Evolutionary conservation across 352 stramenopile genomes (phyloP), one percentile per base, ranked within the genome.

Genomic region (Thraustotheca clavata): DNA sequence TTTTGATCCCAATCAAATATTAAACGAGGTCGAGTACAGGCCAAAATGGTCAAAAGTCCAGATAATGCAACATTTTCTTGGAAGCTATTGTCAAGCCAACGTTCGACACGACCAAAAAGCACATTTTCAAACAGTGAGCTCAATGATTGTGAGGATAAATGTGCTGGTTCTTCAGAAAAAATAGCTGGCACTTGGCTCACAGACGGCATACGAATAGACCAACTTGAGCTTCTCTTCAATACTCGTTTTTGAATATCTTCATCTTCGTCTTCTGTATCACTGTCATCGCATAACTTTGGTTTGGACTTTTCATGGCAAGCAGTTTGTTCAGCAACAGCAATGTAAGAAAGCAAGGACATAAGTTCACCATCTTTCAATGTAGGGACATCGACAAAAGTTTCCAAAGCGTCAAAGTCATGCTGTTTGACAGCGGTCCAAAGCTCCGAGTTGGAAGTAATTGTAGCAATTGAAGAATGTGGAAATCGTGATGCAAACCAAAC

Each of bases 401-500:
- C 9, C 1, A 52, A 31, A 11, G 43, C 43, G 2, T 24, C 43
- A 52, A 52, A 52, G 43, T 52, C 31, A 22, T 65, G 57, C 18
- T 24, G 14, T 33, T 65, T 52, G 38, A 65, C 47, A 1, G 57
- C 39, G 4, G 46, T 27, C 57, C 57, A 65, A 9, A 65, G 26
- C 40, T 40, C 18, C 14, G 38, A 40, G 41, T 65, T 43, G 31
- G 52, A 8, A 34, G 52, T 61, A n/a, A 65, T 22, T 1, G 41
- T 20, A 8, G 85, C 81, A 1, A 94, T 78, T 0, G 76, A 76
- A 0, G 85, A 89, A 33, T 89, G 75, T 20, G 85, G 85, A 57
- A 94, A 94, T 0, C 82, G 74, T 0, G 80, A 87, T 1, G 85
- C 83, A 41, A 94, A 88, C 81, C 85, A 91, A 3, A 89, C 85